Percentiles rank a stretch among this genome's conserved stretches.
These are phyloP conservation scores for Nemania sp. DNA, from an alignment of 2,329 filamentous ascomycete genomes.

Conservation along the genomic window DNA sequence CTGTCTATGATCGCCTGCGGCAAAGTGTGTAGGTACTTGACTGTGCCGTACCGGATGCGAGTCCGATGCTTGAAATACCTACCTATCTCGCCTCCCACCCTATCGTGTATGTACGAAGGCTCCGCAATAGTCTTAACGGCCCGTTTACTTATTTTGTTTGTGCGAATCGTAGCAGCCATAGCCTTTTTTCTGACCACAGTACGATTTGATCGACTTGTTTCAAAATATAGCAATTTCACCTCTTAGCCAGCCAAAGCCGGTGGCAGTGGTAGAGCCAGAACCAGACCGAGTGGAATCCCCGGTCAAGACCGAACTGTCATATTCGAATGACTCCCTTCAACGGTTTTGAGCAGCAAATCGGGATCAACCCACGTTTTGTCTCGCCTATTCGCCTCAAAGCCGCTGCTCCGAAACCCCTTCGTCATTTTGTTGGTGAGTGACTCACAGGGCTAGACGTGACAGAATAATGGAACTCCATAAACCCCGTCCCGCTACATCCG, in stretches of 20 bases:
- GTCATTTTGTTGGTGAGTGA: slow-evolving; percentile 34
- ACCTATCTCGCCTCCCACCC: slow-evolving; percentile 24
- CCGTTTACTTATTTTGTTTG: slow-evolving; percentile 40
- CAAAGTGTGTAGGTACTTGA: neutral
- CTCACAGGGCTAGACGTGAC: neutral
- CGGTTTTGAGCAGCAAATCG: slow-evolving; percentile 12
- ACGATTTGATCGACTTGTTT: slow-evolving; percentile 29
- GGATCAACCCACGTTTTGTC: slow-evolving; percentile 15
- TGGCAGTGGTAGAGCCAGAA: slow-evolving; percentile 9
- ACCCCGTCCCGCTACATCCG: slow-evolving; percentile 28
- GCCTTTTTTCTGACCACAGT: slow-evolving; percentile 32
- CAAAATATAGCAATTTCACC: slow-evolving; percentile 9
- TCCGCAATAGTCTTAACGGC: slow-evolving; percentile 35
- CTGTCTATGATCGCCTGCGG: slow-evolving; percentile 5
- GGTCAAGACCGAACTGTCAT: slow-evolving; percentile 30
- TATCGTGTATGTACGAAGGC: slow-evolving; percentile 21
- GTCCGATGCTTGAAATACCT: slow-evolving; percentile 26
- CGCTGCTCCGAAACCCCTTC: slow-evolving; percentile 27
- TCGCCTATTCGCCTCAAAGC: slow-evolving; percentile 13
- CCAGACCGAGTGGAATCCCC: slow-evolving; percentile 29
- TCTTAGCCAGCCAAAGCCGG: slow-evolving; percentile 11
- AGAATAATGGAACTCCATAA: neutral
- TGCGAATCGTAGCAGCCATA: slow-evolving; percentile 20
- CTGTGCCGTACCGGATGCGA: slow-evolving; percentile 13
- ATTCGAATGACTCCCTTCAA: neutral